A percentile compares a stretch with the other conserved stretches of the same genome.
Conservation (phyloP, 768 basidiomycete species). For the Mycena haematopus region DNA sequence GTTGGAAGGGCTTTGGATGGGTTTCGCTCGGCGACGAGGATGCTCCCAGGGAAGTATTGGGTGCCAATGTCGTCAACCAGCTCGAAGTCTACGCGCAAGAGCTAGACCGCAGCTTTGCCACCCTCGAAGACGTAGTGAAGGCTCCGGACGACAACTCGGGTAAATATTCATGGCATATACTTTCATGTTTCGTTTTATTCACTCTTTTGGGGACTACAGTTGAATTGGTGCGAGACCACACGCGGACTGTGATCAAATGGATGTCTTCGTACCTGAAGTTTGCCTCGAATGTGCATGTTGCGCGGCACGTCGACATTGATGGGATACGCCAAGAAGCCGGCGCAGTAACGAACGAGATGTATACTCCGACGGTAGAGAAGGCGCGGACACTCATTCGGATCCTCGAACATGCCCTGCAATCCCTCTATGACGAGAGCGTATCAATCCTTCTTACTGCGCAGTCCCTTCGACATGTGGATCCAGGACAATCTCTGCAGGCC, state of each 20-base stretch:
- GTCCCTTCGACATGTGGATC: conserved; percentile 48
- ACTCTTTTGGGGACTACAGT: conserved; percentile 34
- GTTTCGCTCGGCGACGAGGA: conserved; percentile 59
- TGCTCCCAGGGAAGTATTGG: conserved; percentile 54
- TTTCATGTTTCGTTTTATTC: background rate
- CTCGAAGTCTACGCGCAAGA: conserved; percentile 53
- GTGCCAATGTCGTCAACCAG: conserved; percentile 59
- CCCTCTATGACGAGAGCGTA: conserved; percentile 75
- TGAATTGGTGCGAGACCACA: conserved; percentile 48
- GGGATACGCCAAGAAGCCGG: conserved; percentile 62
- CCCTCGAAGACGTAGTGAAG: conserved; percentile 43
- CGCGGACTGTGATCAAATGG: conserved; percentile 59
- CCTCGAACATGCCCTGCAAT: conserved; percentile 73
- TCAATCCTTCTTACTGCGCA: conserved; percentile 67
- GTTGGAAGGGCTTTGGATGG: conserved; percentile 90
- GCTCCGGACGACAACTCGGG: conserved; percentile 45
- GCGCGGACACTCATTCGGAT: conserved; percentile 73
- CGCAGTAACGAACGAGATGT: conserved; percentile 54
- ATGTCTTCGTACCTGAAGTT: conserved; percentile 64
- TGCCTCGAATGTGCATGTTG: conserved; percentile 77
- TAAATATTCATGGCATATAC: conserved; percentile 32
- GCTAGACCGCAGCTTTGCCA: conserved; percentile 57
- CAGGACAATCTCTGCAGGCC: conserved; percentile 38
- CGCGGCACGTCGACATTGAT: conserved; percentile 84
- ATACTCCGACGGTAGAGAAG: conserved; percentile 69